A percentile compares a stretch with the other conserved stretches of the same genome.
Evolutionary conservation across 306 rosid species (phyloP).

Genomic region (Leucaena leucocephala): DNA sequence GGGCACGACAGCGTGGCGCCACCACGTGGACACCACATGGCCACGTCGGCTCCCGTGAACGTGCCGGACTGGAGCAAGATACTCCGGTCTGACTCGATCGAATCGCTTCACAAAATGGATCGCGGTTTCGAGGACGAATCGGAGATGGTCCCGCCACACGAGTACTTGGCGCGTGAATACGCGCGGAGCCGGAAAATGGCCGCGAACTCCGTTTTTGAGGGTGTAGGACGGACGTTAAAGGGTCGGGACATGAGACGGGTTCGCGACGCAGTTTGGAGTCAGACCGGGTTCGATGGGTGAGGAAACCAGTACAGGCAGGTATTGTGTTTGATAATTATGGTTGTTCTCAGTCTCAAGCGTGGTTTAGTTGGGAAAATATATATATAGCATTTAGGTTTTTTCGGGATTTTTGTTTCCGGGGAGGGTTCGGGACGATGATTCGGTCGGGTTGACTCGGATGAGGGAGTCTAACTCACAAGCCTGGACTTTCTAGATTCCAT

Average conservation of each 20-base stretch:
- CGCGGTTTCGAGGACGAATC: constrained; percentile 48
- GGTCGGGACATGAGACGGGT: constrained; percentile 96
- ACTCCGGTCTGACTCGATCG: constrained; percentile 79
- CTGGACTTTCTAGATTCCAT: constrained; percentile 25
- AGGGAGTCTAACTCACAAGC: constrained; percentile 54
- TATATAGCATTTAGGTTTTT: constrained; percentile 14
- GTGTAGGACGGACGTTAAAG: constrained; percentile 91
- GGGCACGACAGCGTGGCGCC: constrained; percentile 50
- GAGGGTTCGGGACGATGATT: constrained; percentile 47
- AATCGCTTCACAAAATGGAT: constrained; percentile 61
- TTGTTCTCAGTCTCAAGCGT: constrained; percentile 22
- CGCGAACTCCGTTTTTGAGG: constrained; percentile 88
- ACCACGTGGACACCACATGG: constrained; percentile 57
- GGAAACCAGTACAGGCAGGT: constrained; percentile 10
- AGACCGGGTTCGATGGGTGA: constrained; percentile 87
- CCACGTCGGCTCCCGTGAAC: constrained; percentile 83
- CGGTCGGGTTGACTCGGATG: constrained; percentile 45
- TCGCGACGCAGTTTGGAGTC: constrained; percentile 96
- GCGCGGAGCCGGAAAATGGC: constrained; percentile 62
- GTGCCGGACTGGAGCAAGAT: constrained; percentile 99
- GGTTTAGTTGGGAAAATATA: constrained; percentile 9
- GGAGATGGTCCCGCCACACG: constrained; percentile 93
- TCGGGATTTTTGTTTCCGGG: not conserved
- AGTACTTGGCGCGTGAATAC: constrained; percentile 62
- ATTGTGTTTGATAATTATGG: constrained; percentile 4